phyloP scores from a whole-genome alignment of 176 grass and related monocot genomes.

The Aegilops umbellulata region DNA sequence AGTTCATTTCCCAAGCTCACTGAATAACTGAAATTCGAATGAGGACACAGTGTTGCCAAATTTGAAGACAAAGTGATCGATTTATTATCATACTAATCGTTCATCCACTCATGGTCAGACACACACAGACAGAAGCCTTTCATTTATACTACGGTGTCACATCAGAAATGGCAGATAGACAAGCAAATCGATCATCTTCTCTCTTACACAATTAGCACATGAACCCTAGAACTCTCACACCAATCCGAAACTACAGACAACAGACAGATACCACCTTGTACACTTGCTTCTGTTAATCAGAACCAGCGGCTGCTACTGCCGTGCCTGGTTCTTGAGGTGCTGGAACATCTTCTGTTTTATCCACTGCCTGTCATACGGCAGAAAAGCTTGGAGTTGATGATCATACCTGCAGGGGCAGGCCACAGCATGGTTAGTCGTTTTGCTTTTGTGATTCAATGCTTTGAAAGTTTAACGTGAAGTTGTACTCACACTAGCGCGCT shows the following conservation, averaged over 20 bases:
- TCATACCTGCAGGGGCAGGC: conserved; percentile 47
- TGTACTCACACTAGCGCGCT: conserved; percentile 80
- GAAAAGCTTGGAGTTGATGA: conserved; percentile 62
- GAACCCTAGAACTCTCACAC: neutral
- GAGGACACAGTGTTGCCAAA: neutral
- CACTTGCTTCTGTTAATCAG: neutral
- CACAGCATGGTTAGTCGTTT: neutral
- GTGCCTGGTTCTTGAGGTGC: conserved; percentile 63
- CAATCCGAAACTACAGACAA: neutral
- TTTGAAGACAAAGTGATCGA: neutral
- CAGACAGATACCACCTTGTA: neutral
- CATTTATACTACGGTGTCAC: neutral
- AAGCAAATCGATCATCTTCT: neutral
- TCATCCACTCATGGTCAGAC: neutral
- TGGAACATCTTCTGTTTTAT: conserved; percentile 79
- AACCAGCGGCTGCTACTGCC: conserved; percentile 22
- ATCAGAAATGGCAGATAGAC: neutral
- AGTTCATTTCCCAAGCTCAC: neutral
- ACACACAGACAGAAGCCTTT: neutral
- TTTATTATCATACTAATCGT: neutral
- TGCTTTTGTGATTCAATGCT: neutral
- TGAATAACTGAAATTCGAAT: neutral
- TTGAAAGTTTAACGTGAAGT: neutral
- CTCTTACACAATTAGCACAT: neutral
- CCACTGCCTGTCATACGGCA: conserved; percentile 79